These are phyloP conservation scores for Saccharomycopsis javanensis DNA, from an alignment of 805 yeast species.

Conservation along the genomic window DNA sequence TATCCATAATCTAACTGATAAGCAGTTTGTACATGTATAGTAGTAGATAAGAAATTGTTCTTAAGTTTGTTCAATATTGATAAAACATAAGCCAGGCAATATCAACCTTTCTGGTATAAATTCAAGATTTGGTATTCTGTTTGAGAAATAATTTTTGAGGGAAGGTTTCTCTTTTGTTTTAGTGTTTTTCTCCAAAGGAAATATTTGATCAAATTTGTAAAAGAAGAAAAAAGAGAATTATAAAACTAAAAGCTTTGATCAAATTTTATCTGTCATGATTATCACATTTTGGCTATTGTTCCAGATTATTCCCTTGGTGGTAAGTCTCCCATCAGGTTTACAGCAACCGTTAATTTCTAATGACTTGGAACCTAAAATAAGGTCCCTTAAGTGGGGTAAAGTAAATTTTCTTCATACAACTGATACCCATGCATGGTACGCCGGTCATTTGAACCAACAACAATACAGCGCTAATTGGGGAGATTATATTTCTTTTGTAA, in stretches of 20 bases:
- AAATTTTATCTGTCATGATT: background rate
- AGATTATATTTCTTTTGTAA: conserved; percentile 64
- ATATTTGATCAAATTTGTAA: no score
- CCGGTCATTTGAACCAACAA: conserved; percentile 76
- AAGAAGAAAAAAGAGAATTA: background rate
- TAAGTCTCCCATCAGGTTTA: background rate
- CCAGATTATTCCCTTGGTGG: background rate
- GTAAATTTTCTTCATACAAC: conserved; percentile 88
- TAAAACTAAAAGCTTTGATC: background rate
- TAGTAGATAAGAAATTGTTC: no score
- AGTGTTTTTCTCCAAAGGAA: no score
- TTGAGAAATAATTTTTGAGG: no score
- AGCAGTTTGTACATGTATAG: no score
- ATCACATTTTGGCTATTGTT: background rate
- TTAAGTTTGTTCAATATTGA: no score
- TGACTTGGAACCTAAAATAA: conserved; percentile 28
- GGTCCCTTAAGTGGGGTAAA: conserved; percentile 59
- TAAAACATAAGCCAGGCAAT: no score
- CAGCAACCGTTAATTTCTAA: conserved; percentile 22
- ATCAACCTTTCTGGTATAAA: no score
- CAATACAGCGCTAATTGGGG: conserved; percentile 88
- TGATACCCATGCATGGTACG: conserved; percentile 95
- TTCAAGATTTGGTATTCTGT: no score
- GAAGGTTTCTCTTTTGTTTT: no score
- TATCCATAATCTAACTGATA: no score